A percentile compares a stretch with the other conserved stretches of the same genome.
Conservation (phyloP, 495 filamentous ascomycete genomes). For the Penicillium egyptiacum region DNA sequence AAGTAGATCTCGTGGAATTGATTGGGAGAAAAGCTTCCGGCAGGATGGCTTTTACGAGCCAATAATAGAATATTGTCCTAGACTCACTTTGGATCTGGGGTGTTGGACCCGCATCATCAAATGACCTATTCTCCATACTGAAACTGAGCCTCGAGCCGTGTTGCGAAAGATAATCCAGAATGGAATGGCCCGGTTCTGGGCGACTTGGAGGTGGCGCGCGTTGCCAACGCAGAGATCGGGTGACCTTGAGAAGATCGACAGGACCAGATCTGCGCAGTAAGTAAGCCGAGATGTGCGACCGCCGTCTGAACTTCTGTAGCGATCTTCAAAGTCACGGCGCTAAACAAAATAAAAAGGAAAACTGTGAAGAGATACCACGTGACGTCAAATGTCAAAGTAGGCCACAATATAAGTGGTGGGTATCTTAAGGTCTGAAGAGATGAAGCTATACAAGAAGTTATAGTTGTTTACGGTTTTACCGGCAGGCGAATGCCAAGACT, state of each 20-base stretch:
- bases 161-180: conserved; percentile 8
- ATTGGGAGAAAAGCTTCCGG: conserved; percentile 14
- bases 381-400: neutral
- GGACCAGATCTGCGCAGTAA: conserved; percentile 29
- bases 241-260: conserved; percentile 41
- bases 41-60: neutral
- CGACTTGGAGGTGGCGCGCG: conserved; percentile 25
- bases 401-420: neutral
- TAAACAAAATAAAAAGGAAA: neutral
- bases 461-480: conserved; percentile 7
- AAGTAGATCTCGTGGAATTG: conserved; percentile 15
- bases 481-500: conserved; percentile 9
- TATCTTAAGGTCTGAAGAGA: neutral
- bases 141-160: conserved; percentile 14
- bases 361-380: conserved; percentile 1
- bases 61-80: conserved; percentile 11
- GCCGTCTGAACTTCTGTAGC: neutral
- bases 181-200: conserved; percentile 2
- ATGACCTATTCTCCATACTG: conserved; percentile 27
- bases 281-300: conserved; percentile 23
- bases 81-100: conserved; percentile 27
- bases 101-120: conserved; percentile 28
- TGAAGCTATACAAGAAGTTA: conserved; percentile 12
- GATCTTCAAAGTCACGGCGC: conserved; percentile 4
- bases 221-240: conserved; percentile 47